Base-by-base conservation (phyloP, 192 early-diverging fungal genomes). In the Backusella mclennaniae region DNA sequence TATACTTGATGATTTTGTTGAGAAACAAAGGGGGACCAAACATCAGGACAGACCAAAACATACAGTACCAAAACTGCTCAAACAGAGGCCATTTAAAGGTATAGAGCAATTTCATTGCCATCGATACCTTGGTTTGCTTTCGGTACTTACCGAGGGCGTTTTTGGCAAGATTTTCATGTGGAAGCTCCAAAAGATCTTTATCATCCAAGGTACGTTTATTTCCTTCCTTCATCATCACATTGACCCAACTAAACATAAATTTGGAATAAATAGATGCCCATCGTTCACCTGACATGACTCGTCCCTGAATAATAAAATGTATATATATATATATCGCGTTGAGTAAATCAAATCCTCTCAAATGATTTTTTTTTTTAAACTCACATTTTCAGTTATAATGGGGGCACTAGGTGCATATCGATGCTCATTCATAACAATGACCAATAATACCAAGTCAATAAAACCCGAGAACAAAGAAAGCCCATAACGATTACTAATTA, bases 11-110 rank as follows among this genome's bases (percentile, higher is more conserved):
- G 23, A 92, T 86, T 33, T 84, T 82, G 80, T 89, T 82, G 63
- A 92, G 73, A 67, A 88, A 91, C 69, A 84, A 90, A 8, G 90
- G 85, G 8, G 85, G 86, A 8, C 82, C 82, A 35, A 88, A 91
- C 12, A 79, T 66, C n/a, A 52, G 14, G 6, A 87, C 14, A 3
- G 82, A 79, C 67, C 76, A 78, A 0, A 67, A 31, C 31, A 74
- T 53, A 52, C 38, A 23, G n/a, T 75, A 79, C 11, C 71, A 35
- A 4, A 77, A 67, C 71, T 91, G 90, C 21, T 69, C 7, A 12
- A 42, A 7, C 0, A 91, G 41, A 31, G 90, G 88, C 1, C 75
- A 76, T 2, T 82, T 76, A 74, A 90, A 76, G 4, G 78, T 36
- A 4, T 21, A 26, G 12, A 74, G 14, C 0, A 79, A 19, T 2